A percentile compares a stretch with the other conserved stretches of the same genome.
Evolutionary conservation across 208 protist species (phyloP).

Genomic region (Phytomonas sp.): DNA sequence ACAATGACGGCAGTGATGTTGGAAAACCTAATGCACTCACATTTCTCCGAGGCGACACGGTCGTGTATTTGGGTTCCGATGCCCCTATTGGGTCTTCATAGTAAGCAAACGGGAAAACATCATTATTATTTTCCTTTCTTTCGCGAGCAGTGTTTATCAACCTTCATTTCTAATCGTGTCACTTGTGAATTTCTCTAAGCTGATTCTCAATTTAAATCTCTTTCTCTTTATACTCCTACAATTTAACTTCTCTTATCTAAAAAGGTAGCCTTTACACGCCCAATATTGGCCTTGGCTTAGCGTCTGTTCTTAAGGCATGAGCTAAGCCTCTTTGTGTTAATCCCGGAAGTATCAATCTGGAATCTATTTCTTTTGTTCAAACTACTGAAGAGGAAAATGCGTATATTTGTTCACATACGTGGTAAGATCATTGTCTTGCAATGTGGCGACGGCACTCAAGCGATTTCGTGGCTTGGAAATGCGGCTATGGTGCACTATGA

Average conservation of each 20-base stretch:
- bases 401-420: slow-evolving; percentile 73
- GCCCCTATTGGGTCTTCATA: slow-evolving; percentile 1
- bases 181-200: slow-evolving; percentile 10
- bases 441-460: slow-evolving; percentile 83
- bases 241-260: no score
- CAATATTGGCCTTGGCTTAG: neutral
- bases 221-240: slow-evolving; percentile 4
- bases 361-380: neutral
- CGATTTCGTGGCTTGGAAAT: slow-evolving; percentile 74
- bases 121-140: neutral
- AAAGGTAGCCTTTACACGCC: no score
- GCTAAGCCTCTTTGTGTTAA: no score
- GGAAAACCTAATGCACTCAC: slow-evolving; percentile 15
- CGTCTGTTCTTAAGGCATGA: no score
- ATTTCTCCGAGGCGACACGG: slow-evolving; percentile 70
- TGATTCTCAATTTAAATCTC: slow-evolving; percentile 10
- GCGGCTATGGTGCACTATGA: slow-evolving; percentile 89
- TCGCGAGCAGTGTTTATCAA: slow-evolving; percentile 21
- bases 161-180: neutral
- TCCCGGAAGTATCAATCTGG: no score
- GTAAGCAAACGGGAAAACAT: neutral
- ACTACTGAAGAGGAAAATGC: slow-evolving; percentile 30
- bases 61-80: slow-evolving; percentile 69
- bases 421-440: slow-evolving; percentile 76
- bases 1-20: slow-evolving; percentile 5